phyloP scores from a whole-genome alignment of 2,329 filamentous ascomycete genomes.

The Colletotrichum lupini region DNA sequence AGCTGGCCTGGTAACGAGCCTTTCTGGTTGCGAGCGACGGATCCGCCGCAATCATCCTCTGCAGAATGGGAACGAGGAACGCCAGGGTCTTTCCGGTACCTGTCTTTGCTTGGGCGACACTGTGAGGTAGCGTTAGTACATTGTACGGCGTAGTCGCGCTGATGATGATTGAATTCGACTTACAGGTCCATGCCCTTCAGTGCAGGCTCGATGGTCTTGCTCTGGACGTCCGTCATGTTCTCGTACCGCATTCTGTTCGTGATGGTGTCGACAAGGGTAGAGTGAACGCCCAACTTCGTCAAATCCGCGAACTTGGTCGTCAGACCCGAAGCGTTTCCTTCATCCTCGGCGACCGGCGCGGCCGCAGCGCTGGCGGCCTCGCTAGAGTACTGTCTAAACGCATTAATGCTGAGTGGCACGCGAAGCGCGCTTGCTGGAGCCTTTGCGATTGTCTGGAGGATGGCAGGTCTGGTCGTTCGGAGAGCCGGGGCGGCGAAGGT shows the following conservation, averaged over 20 bases:
- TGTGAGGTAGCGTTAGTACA: constrained; percentile 47
- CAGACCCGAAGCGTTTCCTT: constrained; percentile 35
- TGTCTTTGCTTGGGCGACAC: constrained; percentile 93
- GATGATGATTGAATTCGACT: constrained; percentile 49
- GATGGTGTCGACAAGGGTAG: constrained; percentile 74
- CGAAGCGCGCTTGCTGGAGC: constrained; percentile 24
- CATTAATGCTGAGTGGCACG: constrained; percentile 20
- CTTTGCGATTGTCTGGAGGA: constrained; percentile 28
- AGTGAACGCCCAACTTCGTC: constrained; percentile 64
- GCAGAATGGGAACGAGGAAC: constrained; percentile 87
- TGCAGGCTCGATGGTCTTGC: constrained; percentile 82
- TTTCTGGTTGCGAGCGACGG: constrained; percentile 65
- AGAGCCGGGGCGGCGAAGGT: constrained; percentile 23
- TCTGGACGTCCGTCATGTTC: constrained; percentile 93
- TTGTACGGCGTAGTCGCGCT: neutral
- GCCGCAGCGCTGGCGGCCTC: constrained; percentile 46
- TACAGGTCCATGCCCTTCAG: constrained; percentile 86
- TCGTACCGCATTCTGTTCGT: constrained; percentile 79
- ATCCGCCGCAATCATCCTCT: constrained; percentile 77
- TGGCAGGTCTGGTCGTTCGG: constrained; percentile 26
- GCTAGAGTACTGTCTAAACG: constrained; percentile 50
- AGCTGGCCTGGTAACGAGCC: constrained; percentile 49
- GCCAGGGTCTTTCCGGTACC: constrained; percentile 97
- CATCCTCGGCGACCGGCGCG: constrained; percentile 27
- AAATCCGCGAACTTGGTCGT: constrained; percentile 54